Evolutionary conservation across 2,329 filamentous ascomycete species (phyloP), one percentile per base, ranked within the genome.

Genomic region (Didymella keratinophila): DNA sequence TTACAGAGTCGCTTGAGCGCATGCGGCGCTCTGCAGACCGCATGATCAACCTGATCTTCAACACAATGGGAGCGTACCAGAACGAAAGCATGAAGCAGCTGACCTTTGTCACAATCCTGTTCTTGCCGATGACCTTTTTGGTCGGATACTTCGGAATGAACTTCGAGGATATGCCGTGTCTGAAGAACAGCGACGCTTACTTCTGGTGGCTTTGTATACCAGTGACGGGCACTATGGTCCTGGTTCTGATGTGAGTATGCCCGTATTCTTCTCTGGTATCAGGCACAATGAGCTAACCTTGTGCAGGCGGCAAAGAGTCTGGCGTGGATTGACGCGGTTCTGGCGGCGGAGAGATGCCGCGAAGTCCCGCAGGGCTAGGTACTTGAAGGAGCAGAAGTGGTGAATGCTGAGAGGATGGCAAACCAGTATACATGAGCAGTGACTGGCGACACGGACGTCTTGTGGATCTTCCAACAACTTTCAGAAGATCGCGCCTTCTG

Each of bases 31-130:
- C 89, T 16, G 82, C 84, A 3, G 81, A 83, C 70, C 92, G 93
- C 71, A 88, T 96, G 80, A 95, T 95, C 66, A 89, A 91, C 64
- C 82, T 97, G 36, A 96, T 96, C 58, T 97, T 97, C 83, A 97
- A 97, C 78, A 95, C 90, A 12, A 93, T 97, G 58, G 88, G 90
- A 47, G 90, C 92, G 2, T 88, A 88, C 58, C 93, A 96, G 72
- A 97, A 96, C 75, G 91, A 96, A 76, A 91, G 87, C 62, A 96
- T 97, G 90, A 93, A 91, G 78, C 90, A 94, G 72, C 82, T 97
- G 42, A 95, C 92, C 0, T 82, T 91, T 21, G 91, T 94, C 21
- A 96, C 93, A 7, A 94, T 96, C 60, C 88, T 96, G 71, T 97
- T 97, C 76, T 79, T 96, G 16, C 93, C 93, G 0, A 78, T 97